phyloP scores from a whole-genome alignment of 2,329 filamentous ascomycete genomes.

The Cercospora citrullina region DNA sequence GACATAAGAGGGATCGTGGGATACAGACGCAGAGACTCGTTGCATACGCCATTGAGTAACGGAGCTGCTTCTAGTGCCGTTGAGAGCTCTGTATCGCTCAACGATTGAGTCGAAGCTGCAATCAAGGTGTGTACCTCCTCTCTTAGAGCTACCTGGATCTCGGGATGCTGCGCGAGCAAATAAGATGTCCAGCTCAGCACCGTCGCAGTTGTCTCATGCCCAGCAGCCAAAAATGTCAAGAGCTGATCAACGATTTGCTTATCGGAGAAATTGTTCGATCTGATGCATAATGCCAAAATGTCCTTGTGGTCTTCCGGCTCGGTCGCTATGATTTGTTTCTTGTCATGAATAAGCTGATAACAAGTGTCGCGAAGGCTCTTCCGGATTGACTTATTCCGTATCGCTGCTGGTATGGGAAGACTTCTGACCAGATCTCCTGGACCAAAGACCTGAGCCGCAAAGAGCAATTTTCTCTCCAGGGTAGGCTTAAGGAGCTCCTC shows the following conservation, averaged over 20 bases:
- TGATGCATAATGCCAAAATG: slow-evolving; percentile 52
- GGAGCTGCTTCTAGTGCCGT: slow-evolving; percentile 46
- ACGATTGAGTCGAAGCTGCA: slow-evolving; percentile 45
- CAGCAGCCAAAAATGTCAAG: slow-evolving; percentile 57
- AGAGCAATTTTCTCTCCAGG: slow-evolving; percentile 50
- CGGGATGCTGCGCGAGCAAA: slow-evolving; percentile 65
- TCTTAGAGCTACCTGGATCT: slow-evolving; percentile 66
- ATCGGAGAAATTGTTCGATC: slow-evolving; percentile 55
- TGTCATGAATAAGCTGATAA: slow-evolving; percentile 50
- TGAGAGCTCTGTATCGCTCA: slow-evolving; percentile 35
- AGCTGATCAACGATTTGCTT: slow-evolving; percentile 55
- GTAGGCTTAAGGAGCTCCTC: slow-evolving; percentile 50
- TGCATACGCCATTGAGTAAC: slow-evolving; percentile 49
- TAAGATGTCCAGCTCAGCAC: slow-evolving; percentile 77
- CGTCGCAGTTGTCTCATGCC: slow-evolving; percentile 74
- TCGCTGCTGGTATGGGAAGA: slow-evolving; percentile 52
- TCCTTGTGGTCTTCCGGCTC: slow-evolving; percentile 40
- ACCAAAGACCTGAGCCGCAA: slow-evolving; percentile 44
- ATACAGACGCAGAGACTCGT: slow-evolving; percentile 49
- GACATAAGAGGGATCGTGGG: slow-evolving; percentile 51
- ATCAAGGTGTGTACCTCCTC: slow-evolving; percentile 65
- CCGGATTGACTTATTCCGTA: slow-evolving; percentile 35
- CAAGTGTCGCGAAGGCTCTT: slow-evolving; percentile 45
- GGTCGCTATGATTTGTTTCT: slow-evolving; percentile 44
- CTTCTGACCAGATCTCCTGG: slow-evolving; percentile 42